These are phyloP conservation scores for Apiotrichum domesticum DNA, from an alignment of 1,284 basidiomycete genomes.

Conservation along the genomic window DNA sequence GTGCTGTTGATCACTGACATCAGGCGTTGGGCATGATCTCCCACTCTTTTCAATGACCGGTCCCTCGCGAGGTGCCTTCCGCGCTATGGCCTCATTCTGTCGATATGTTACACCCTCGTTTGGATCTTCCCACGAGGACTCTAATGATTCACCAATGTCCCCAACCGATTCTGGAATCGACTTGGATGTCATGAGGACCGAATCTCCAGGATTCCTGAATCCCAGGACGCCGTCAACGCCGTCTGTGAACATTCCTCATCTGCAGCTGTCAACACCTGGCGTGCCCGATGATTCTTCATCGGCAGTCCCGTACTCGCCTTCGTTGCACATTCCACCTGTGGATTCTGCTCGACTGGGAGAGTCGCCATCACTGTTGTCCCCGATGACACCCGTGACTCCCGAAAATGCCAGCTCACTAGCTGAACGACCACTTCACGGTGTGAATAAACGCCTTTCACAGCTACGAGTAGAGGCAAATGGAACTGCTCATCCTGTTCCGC, in stretches of 20 bases:
- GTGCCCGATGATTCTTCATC: background rate
- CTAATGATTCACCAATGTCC: background rate
- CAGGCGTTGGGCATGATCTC: constrained; percentile 54
- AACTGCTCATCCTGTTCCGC: too few species aligned
- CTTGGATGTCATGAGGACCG: background rate
- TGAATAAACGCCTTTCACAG: too few species aligned
- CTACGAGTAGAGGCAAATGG: too few species aligned
- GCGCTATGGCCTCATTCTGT: constrained; percentile 47
- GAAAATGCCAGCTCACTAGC: too few species aligned
- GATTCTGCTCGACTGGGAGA: background rate
- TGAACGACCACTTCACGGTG: too few species aligned
- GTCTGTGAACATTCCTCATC: background rate
- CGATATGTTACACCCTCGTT: constrained; percentile 43
- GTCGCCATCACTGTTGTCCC: too few species aligned
- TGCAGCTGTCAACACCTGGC: background rate
- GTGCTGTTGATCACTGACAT: background rate
- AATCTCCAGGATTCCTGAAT: background rate
- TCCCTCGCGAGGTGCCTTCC: constrained; percentile 47
- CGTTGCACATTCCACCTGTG: background rate
- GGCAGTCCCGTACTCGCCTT: background rate
- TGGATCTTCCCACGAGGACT: too few species aligned
- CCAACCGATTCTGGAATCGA: background rate
- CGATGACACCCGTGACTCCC: too few species aligned
- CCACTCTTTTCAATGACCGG: constrained; percentile 79
- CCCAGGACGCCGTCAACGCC: background rate